Evolutionary conservation across 169 alveolate genomes (phyloP).

Genomic region (Besnoitia besnoiti): DNA sequence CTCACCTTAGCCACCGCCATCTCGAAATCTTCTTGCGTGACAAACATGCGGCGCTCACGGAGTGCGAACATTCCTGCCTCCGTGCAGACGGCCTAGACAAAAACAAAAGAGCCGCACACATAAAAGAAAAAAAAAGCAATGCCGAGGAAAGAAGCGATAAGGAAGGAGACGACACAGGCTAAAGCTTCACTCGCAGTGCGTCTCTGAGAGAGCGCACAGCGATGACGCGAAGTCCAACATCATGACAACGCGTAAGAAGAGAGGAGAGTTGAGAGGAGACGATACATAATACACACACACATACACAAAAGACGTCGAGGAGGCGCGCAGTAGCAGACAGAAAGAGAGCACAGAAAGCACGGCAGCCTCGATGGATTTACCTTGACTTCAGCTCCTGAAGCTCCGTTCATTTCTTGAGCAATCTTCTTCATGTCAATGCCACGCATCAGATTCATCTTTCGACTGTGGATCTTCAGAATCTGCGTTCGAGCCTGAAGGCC

Average conservation of each 20-base stretch:
- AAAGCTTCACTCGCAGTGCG: too few relatives aligned
- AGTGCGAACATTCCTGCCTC: constrained; percentile 99
- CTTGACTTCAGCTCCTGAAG: constrained; percentile 98
- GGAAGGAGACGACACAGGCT: not conserved
- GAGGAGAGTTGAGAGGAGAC: constrained; percentile 86
- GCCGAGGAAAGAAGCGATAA: not conserved
- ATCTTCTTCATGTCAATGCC: constrained; percentile 96
- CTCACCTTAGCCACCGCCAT: constrained; percentile 74
- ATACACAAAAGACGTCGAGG: not conserved
- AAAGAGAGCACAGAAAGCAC: too few relatives aligned
- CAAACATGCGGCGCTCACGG: constrained; percentile 98
- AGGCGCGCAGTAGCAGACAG: not conserved
- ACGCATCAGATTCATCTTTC: constrained; percentile 96
- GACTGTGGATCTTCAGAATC: constrained; percentile 96
- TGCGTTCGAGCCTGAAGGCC: constrained; percentile 92
- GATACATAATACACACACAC: not conserved
- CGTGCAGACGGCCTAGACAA: constrained; percentile 95
- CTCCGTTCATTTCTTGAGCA: constrained; percentile 95
- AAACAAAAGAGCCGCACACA: not conserved
- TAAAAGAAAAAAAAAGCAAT: not conserved
- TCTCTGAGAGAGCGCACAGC: too few relatives aligned
- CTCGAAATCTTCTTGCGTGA: constrained; percentile 95
- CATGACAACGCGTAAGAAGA: not conserved
- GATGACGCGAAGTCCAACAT: not conserved
- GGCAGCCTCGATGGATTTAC: not conserved